Conservation (phyloP, 768 basidiomycete species). For the Calocybe gangraenosa region DNA sequence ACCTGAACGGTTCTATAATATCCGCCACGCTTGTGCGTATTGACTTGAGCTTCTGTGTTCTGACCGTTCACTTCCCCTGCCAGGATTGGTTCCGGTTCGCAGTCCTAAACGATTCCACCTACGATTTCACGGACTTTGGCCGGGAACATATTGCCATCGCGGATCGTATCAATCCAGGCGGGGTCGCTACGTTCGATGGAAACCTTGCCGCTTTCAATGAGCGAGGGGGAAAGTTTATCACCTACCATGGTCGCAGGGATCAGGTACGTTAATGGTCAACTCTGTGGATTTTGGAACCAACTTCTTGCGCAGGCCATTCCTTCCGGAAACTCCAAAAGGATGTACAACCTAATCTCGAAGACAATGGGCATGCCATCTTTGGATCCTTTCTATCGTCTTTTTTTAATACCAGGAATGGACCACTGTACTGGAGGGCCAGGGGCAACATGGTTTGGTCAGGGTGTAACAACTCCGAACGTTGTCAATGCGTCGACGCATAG, state of each 20-base stretch:
- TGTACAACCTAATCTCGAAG: conserved; percentile 8
- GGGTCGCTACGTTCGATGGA: conserved; percentile 8
- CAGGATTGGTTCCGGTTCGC: conserved; percentile 12
- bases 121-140: conserved; percentile 6
- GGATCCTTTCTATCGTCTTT: conserved; percentile 12
- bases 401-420: conserved; percentile 11
- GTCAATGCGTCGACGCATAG: conserved; percentile 9
- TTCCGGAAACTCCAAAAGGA: conserved; percentile 9
- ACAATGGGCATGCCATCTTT: conserved; percentile 7
- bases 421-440: conserved; percentile 12
- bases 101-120: conserved; percentile 8
- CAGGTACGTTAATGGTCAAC: too few species aligned
- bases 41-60: not conserved
- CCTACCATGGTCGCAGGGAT: conserved; percentile 14
- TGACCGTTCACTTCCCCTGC: not conserved
- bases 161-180: conserved; percentile 3
- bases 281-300: too few species aligned
- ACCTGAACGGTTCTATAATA: conserved; percentile 2
- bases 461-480: not conserved
- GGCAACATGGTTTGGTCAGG: conserved; percentile 10
- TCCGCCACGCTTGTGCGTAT: not conserved
- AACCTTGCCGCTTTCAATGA: conserved; percentile 8
- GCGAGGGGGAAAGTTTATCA: conserved; percentile 11
- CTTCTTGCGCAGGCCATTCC: conserved; percentile 6
- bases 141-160: not conserved